Percentiles rank a stretch among this genome's conserved stretches.
These are phyloP conservation scores for Xylaria acuta DNA, from an alignment of 495 filamentous ascomycete species.

Conservation along the genomic window DNA sequence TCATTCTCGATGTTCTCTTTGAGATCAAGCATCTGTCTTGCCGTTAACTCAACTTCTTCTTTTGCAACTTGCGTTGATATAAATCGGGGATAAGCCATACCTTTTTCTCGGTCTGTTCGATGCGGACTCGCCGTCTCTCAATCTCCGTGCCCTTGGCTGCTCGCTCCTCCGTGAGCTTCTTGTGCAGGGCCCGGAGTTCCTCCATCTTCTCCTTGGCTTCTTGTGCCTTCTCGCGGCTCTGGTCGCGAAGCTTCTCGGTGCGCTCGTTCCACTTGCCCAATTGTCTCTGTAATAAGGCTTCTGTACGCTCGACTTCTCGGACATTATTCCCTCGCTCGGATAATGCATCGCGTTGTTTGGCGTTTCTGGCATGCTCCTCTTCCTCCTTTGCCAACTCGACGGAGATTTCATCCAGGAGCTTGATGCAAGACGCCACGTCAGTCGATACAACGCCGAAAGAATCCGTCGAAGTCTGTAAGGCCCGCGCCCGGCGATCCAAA, in stretches of 20 bases:
- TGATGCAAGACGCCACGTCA: constrained; percentile 84
- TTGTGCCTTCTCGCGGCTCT: constrained; percentile 79
- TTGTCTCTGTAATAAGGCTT: constrained; percentile 82
- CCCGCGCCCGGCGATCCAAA: constrained; percentile 82
- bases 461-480: constrained; percentile 90
- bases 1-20: constrained; percentile 97
- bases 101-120: constrained; percentile 99
- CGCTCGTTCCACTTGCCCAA: constrained; percentile 81
- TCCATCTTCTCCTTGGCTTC: constrained; percentile 87
- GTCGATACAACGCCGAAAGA: constrained; percentile 82
- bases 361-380: constrained; percentile 79
- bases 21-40: constrained; percentile 85
- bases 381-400: constrained; percentile 87
- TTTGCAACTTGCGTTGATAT: not conserved
- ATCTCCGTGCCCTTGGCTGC: constrained; percentile 86
- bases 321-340: constrained; percentile 87
- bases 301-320: constrained; percentile 86
- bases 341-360: constrained; percentile 82
- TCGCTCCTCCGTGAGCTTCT: constrained; percentile 81
- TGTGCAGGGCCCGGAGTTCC: constrained; percentile 80
- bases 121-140: constrained; percentile 85
- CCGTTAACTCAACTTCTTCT: constrained; percentile 42
- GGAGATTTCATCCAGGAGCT: constrained; percentile 85
- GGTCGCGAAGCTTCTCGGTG: constrained; percentile 78
- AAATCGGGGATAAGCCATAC: constrained; percentile 52